Conservation (phyloP, 768 basidiomycete genomes). For the Kwoniella europaea region DNA sequence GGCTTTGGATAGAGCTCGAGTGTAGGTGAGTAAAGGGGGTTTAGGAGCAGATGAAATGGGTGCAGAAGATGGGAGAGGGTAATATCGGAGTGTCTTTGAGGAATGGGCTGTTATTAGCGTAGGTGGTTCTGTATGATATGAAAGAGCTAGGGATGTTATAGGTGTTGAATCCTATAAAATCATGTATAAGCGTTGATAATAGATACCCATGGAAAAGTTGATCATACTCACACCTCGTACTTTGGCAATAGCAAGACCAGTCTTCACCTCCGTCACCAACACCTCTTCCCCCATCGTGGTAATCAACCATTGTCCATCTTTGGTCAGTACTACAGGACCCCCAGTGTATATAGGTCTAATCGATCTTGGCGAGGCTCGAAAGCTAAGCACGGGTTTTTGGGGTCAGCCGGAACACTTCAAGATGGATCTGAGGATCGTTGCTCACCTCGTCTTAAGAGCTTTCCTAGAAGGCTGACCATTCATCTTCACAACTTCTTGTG, state of each 20-base stretch:
- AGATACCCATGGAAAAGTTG: conserved; percentile 5
- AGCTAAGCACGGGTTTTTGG: conserved; percentile 28
- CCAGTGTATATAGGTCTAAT: conserved; percentile 79
- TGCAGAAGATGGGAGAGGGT: conserved; percentile 68
- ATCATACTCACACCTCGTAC: conserved; percentile 75
- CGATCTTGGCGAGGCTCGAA: conserved; percentile 54
- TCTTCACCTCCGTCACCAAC: conserved; percentile 77
- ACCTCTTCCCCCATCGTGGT: conserved; percentile 88
- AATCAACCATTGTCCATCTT: conserved; percentile 77
- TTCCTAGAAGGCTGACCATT: conserved; percentile 33
- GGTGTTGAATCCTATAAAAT: conserved; percentile 74
- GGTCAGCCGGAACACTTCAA: background rate
- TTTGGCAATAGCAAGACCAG: conserved; percentile 75
- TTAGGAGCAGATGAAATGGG: conserved; percentile 51
- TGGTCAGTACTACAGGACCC: conserved; percentile 79
- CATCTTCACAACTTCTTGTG: conserved; percentile 23
- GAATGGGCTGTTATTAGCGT: conserved; percentile 80
- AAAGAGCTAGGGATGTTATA: conserved; percentile 81
- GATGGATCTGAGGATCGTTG: background rate
- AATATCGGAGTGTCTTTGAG: conserved; percentile 79
- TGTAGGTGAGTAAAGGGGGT: conserved; percentile 65
- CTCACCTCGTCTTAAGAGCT: conserved; percentile 48
- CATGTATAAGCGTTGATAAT: conserved; percentile 3
- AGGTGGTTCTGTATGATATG: conserved; percentile 66
- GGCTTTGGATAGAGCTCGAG: conserved; percentile 77